Evolutionary conservation across 495 filamentous ascomycete genomes (phyloP), one percentile per base, ranked within the genome.

Genomic region (Aspergillus leporis): DNA sequence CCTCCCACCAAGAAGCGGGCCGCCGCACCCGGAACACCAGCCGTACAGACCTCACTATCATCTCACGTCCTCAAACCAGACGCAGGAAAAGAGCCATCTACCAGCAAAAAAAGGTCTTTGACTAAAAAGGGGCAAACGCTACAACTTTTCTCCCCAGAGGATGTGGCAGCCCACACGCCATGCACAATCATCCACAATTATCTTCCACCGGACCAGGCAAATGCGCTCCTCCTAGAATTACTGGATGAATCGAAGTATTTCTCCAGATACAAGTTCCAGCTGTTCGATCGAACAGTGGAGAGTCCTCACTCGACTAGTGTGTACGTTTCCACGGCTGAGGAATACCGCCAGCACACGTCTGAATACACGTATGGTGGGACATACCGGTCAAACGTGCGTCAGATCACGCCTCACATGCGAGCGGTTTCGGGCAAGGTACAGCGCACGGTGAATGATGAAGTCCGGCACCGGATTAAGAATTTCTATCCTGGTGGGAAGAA

Each of bases 101-200:
- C 63, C 74, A n/a, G 46, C 66, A 19, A 58, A 80, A 71, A 51
- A 34, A 72, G 10, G 85, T 53, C 76, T 0, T 70, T 87, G 31
- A 88, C 88, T 5, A 86, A 83, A 59, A 96, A 90, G 66, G 94
- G 92, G 12, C 77, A 85, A 61, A 96, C 93, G 0, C 71, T 97
- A 8, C 88, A 93, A 69, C 81, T 98, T 0, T 97, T 85, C 64
- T 80, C 88, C 31, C 89, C 93, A 2, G 77, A 83, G 36, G 91
- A 96, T 67, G 81, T 97, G 28, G 86, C 88, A 50, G 75, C 81
- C 16, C 81, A 92, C 64, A 96, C 94, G 0, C 91, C 94, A 18
- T 96, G 92, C 73, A 90, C 88, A 9, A 87, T 97, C 61, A 86
- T 97, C 65, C 93, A 93, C 74, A 93, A 95, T 66, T 97, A 97